Conservation (phyloP, 106 monocot species). For the Alisma plantagoaquatica region DNA sequence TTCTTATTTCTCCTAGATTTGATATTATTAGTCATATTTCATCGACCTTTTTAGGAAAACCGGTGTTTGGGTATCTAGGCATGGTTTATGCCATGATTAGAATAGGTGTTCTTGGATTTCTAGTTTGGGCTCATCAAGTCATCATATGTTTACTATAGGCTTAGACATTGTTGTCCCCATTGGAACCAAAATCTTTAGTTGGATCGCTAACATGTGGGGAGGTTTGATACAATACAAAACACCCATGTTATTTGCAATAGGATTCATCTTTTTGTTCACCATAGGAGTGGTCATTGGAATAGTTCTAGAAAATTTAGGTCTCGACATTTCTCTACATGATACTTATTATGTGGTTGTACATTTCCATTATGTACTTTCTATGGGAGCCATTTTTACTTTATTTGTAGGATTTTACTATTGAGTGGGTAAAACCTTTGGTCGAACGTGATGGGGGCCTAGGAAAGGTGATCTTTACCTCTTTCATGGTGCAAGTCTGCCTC, state of each 20-base stretch:
- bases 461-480: no score
- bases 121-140: constrained; percentile 15
- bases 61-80: constrained; percentile 14
- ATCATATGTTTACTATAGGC: constrained; percentile 3
- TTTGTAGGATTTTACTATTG: not conserved
- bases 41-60: constrained; percentile 1
- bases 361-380: constrained; percentile 14
- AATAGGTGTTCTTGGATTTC: constrained; percentile 15
- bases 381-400: constrained; percentile 6
- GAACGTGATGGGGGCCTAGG: no score
- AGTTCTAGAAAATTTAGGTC: constrained; percentile 1
- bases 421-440: not conserved
- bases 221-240: constrained; percentile 14
- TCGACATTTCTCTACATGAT: constrained; percentile 13
- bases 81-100: constrained; percentile 19
- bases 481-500: no score
- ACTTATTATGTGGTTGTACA: no score
- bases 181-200: constrained; percentile 4
- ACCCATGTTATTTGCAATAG: constrained; percentile 11
- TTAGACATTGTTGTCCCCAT: not conserved
- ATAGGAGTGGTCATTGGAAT: not conserved
- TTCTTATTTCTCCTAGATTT: not conserved
- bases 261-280: constrained; percentile 13
- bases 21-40: not conserved
- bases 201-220: constrained; percentile 12